Percentiles rank a stretch among this genome's conserved stretches.
Evolutionary conservation across 805 yeast species (phyloP).

Genomic region (Wickerhamiella bombiphila): DNA sequence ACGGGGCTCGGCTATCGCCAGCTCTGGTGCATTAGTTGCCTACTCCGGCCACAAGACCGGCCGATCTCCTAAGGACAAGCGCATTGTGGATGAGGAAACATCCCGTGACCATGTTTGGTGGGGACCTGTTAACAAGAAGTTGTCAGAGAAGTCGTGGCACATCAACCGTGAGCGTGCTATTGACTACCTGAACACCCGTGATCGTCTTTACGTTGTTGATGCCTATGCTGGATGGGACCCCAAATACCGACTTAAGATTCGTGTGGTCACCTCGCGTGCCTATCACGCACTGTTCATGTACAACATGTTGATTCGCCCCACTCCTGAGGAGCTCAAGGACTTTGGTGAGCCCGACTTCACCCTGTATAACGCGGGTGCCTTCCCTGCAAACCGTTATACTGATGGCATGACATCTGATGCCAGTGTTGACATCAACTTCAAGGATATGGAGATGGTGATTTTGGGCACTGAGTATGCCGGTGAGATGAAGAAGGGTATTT

Average conservation of each 20-base stretch:
- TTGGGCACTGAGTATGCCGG: constrained; percentile 99
- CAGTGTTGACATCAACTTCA: constrained; percentile 90
- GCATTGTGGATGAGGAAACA: constrained; percentile 89
- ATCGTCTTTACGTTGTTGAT: constrained; percentile 84
- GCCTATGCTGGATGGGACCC: constrained; percentile 99
- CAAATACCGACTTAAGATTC: constrained; percentile 85
- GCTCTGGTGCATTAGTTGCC: constrained; percentile 91
- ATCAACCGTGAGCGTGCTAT: constrained; percentile 93
- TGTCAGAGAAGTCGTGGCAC: constrained; percentile 86
- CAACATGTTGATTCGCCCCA: constrained; percentile 93
- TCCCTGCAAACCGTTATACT: constrained; percentile 94
- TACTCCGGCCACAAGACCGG: constrained; percentile 94
- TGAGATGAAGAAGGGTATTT: constrained; percentile 98
- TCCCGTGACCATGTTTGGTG: constrained; percentile 86
- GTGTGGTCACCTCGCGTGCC: constrained; percentile 95
- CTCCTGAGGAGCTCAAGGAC: constrained; percentile 69
- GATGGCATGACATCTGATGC: constrained; percentile 96
- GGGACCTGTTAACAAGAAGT: constrained; percentile 97
- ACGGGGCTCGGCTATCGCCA: constrained; percentile 77
- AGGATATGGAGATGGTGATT: constrained; percentile 96
- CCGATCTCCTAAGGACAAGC: constrained; percentile 95
- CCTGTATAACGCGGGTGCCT: constrained; percentile 95
- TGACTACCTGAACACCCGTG: constrained; percentile 91
- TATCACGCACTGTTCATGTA: constrained; percentile 97
- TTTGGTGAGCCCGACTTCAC: constrained; percentile 98